These are phyloP conservation scores for Lipomyces sp. DNA, from an alignment of 805 yeast species.

Conservation along the genomic window DNA sequence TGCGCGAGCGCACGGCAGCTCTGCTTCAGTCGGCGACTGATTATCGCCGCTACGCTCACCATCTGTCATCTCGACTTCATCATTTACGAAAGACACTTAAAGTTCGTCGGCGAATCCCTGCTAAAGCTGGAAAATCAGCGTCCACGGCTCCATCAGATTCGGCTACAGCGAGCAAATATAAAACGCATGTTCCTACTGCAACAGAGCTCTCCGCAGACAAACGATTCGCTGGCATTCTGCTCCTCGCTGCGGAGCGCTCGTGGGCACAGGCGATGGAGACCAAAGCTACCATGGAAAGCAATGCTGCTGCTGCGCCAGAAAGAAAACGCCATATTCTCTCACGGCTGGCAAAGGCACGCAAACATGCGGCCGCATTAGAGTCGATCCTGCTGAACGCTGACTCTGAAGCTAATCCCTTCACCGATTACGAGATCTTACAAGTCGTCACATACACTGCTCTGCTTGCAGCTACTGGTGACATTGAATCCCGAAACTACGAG, in stretches of 20 bases:
- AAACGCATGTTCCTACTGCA: constrained; percentile 52
- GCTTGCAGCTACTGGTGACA: constrained; percentile 56
- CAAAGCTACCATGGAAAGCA: constrained; percentile 45
- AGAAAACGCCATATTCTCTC: constrained; percentile 60
- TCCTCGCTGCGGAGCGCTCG: constrained; percentile 78
- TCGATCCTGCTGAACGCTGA: constrained; percentile 11
- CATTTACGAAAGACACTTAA: constrained; percentile 67
- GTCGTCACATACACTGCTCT: constrained; percentile 49
- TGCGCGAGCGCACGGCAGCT: constrained; percentile 60
- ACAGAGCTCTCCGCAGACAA: constrained; percentile 58
- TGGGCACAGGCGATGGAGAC: constrained; percentile 70
- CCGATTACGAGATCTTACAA: constrained; percentile 38
- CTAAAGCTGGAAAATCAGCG: constrained; percentile 54
- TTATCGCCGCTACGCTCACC: constrained; percentile 67
- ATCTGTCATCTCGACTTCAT: constrained; percentile 62
- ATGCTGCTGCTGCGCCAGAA: constrained; percentile 40
- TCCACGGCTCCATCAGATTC: constrained; percentile 12
- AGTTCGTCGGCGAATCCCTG: constrained; percentile 67
- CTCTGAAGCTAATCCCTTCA: constrained; percentile 30
- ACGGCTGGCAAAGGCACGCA: constrained; percentile 68
- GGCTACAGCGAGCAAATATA: constrained; percentile 38
- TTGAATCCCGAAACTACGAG: constrained; percentile 62
- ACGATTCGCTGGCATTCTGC: constrained; percentile 61
- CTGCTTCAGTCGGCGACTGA: constrained; percentile 71
- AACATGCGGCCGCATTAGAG: constrained; percentile 28